A percentile compares a stretch with the other conserved stretches of the same genome.
Conservation (phyloP, 495 filamentous ascomycete genomes). For the Penicillium cosmopolitanum region DNA sequence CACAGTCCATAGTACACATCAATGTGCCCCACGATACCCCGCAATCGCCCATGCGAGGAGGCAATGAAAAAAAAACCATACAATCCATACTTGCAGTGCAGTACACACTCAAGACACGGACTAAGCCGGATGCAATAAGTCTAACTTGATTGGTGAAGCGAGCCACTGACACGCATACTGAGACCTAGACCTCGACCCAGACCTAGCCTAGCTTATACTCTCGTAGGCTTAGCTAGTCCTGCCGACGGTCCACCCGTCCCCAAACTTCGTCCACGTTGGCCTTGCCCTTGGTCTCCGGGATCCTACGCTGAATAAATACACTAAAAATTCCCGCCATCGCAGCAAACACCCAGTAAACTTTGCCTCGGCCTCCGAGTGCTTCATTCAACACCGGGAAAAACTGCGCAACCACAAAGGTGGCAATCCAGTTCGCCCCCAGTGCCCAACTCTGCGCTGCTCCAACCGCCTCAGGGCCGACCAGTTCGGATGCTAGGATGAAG, state of each 20-base stretch:
- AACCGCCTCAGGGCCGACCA: constrained; percentile 86
- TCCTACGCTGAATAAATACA: constrained; percentile 65
- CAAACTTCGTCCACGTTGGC: constrained; percentile 83
- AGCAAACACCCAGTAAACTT: constrained; percentile 88
- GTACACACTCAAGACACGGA: neutral
- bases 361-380: constrained; percentile 71
- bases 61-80: neutral
- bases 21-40: neutral
- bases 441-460: constrained; percentile 86
- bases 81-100: neutral
- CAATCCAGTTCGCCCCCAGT: constrained; percentile 83
- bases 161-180: neutral
- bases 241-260: constrained; percentile 58
- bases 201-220: neutral
- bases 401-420: constrained; percentile 89
- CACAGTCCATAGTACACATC: too few relatives aligned
- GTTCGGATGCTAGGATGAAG: constrained; percentile 88
- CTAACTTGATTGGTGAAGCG: neutral
- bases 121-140: neutral
- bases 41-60: neutral
- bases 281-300: constrained; percentile 87
- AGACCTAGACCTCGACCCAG: neutral
- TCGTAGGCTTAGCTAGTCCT: constrained; percentile 30
- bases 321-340: constrained; percentile 68
- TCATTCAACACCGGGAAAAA: constrained; percentile 89